Conservation (phyloP, 192 early-diverging fungal species). For the Coemansia sp. region DNA sequence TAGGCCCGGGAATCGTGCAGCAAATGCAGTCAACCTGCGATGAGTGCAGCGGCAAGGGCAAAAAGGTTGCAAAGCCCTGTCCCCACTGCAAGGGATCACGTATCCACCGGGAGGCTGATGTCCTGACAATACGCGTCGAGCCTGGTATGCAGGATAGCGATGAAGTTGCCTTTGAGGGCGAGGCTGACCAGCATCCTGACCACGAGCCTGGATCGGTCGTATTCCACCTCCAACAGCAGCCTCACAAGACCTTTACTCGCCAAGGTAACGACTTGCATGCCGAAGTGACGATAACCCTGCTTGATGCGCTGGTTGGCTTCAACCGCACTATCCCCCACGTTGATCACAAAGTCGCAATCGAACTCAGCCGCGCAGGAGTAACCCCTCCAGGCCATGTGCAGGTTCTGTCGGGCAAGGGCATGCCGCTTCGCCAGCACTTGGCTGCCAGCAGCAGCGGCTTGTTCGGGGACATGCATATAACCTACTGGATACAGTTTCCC, state of each 20-base stretch:
- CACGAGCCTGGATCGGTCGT: conserved; percentile 80
- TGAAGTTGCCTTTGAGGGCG: conserved; percentile 75
- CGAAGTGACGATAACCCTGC: conserved; percentile 72
- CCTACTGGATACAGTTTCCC: conserved; percentile 86
- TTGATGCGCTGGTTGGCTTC: conserved; percentile 80
- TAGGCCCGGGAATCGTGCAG: conserved; percentile 92
- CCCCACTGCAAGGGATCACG: conserved; percentile 80
- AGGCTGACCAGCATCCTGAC: conserved; percentile 90
- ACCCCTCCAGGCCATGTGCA: conserved; percentile 75
- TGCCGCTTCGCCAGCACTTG: conserved; percentile 60
- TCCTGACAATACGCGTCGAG: conserved; percentile 75
- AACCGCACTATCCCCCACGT: conserved; percentile 70
- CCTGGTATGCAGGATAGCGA: conserved; percentile 79
- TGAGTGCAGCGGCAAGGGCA: conserved; percentile 86
- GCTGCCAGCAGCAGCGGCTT: background rate
- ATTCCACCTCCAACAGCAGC: conserved; percentile 67
- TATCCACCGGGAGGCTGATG: conserved; percentile 78
- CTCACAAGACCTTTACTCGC: conserved; percentile 73
- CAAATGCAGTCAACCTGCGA: conserved; percentile 93
- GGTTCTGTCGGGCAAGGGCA: conserved; percentile 76
- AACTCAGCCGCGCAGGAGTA: conserved; percentile 55
- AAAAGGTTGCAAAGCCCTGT: conserved; percentile 76
- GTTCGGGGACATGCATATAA: conserved; percentile 74
- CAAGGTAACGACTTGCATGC: conserved; percentile 73
- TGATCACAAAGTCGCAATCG: conserved; percentile 67